phyloP scores from a whole-genome alignment of 2,329 filamentous ascomycete species.

The Endothia cerciana region DNA sequence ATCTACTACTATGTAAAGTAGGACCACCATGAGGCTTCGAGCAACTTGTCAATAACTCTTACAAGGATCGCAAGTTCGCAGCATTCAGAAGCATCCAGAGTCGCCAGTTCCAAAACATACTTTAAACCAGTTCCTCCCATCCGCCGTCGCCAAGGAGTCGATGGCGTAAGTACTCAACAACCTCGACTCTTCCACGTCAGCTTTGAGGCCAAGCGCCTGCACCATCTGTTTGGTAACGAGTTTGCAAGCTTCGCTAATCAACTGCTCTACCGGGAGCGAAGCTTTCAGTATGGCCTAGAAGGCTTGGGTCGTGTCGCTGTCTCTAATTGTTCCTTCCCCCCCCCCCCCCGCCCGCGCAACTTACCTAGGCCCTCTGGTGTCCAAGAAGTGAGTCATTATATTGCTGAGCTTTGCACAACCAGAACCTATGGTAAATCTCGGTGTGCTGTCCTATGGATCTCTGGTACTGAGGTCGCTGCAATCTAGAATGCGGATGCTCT shows the following conservation, averaged over 20 bases:
- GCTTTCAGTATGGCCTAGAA: too few species aligned
- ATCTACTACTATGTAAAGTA: too few species aligned
- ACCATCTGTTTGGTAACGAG: not conserved
- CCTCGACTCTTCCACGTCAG: not conserved
- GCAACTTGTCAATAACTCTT: not conserved
- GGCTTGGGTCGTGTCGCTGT: too few species aligned
- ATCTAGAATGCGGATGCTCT: not conserved
- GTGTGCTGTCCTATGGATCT: not conserved
- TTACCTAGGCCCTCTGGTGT: conserved; percentile 13
- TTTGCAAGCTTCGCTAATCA: not conserved
- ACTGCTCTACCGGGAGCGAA: not conserved
- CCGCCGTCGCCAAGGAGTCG: not conserved
- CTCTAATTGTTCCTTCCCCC: too few species aligned
- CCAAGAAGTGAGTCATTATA: not conserved
- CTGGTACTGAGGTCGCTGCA: not conserved
- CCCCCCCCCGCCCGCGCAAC: too few species aligned
- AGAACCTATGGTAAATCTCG: not conserved
- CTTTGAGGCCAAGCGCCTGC: not conserved
- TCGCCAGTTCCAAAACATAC: not conserved
- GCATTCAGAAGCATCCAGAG: not conserved
- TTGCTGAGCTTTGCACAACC: conserved; percentile 4
- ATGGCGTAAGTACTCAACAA: not conserved
- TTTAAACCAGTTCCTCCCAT: not conserved
- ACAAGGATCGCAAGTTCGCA: not conserved
- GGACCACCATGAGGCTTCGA: too few species aligned